These are phyloP conservation scores for Colletotrichum eremochloae DNA, from an alignment of 2,329 filamentous ascomycete genomes.

Conservation along the genomic window DNA sequence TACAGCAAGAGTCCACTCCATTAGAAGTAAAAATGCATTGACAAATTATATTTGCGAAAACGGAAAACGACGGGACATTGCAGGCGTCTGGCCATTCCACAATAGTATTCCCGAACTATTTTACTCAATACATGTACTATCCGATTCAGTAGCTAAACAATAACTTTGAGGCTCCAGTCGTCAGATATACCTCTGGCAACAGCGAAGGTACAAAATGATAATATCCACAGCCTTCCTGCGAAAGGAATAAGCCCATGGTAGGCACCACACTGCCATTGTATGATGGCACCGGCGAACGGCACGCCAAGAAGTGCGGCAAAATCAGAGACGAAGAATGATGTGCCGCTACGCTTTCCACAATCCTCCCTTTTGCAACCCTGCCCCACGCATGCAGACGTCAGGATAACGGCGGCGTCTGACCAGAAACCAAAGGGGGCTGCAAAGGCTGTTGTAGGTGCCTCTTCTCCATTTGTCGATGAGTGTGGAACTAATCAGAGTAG, in stretches of 20 bases:
- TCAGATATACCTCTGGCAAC: slow-evolving; percentile 44
- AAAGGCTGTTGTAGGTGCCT: slow-evolving; percentile 70
- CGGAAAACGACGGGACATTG: too few relatives aligned
- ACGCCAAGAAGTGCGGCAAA: slow-evolving; percentile 70
- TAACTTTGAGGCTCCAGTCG: slow-evolving; percentile 38
- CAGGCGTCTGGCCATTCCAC: background rate
- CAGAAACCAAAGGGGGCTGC: slow-evolving; percentile 77
- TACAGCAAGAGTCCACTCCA: too few relatives aligned
- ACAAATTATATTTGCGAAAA: background rate
- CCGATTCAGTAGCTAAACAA: background rate
- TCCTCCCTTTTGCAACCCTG: slow-evolving; percentile 77
- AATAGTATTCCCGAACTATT: background rate
- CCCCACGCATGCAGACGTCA: slow-evolving; percentile 80
- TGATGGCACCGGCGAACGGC: slow-evolving; percentile 68
- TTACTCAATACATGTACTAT: too few relatives aligned
- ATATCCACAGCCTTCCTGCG: slow-evolving; percentile 62
- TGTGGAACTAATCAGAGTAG: slow-evolving; percentile 60
- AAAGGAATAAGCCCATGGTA: slow-evolving; percentile 69
- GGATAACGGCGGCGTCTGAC: slow-evolving; percentile 76
- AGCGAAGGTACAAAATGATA: slow-evolving; percentile 52
- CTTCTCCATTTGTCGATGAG: slow-evolving; percentile 57
- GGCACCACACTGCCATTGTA: slow-evolving; percentile 58
- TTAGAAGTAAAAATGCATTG: too few relatives aligned
- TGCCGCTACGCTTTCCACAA: slow-evolving; percentile 78
- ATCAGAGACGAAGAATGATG: slow-evolving; percentile 76